Conservation (phyloP, 768 basidiomycete genomes). For the Cystoderma amianthinum region DNA sequence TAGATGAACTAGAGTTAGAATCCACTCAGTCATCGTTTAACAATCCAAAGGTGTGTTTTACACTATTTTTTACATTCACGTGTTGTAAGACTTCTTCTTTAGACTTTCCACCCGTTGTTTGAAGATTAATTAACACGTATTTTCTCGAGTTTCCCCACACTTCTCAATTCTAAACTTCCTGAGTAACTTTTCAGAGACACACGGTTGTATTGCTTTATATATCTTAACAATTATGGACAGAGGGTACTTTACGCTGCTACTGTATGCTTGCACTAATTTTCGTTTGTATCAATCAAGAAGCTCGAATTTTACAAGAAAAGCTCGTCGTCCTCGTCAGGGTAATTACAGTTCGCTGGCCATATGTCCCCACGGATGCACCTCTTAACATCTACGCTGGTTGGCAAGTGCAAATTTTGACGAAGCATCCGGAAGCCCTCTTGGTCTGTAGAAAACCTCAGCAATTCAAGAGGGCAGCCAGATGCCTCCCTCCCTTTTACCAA, state of each 20-base stretch:
- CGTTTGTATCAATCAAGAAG: too few species aligned
- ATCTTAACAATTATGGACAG: too few species aligned
- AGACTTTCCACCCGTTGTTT: conserved; percentile 45
- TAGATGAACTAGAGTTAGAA: conserved; percentile 27
- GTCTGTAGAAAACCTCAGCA: conserved; percentile 18
- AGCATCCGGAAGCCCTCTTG: conserved; percentile 9
- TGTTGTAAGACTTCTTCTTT: conserved; percentile 1
- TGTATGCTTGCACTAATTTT: too few species aligned
- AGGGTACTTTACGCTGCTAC: too few species aligned
- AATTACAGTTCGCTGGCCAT: not conserved
- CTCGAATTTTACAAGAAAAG: too few species aligned
- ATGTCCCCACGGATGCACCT: too few species aligned
- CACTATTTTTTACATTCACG: not conserved
- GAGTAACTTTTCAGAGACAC: too few species aligned
- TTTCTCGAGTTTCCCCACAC: too few species aligned
- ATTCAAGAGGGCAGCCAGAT: conserved; percentile 19
- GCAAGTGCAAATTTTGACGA: conserved; percentile 8
- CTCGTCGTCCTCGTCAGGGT: not conserved
- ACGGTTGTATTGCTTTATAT: too few species aligned
- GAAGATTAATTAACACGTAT: conserved; percentile 38
- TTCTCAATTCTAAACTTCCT: too few species aligned
- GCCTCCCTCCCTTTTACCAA: conserved; percentile 15
- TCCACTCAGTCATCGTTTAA: conserved; percentile 31
- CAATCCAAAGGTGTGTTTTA: conserved; percentile 20
- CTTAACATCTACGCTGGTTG: conserved; percentile 15